Percentiles rank a stretch among this genome's conserved stretches.
phyloP scores from a whole-genome alignment of 805 yeast species.

The Ogataea pilisensis region DNA sequence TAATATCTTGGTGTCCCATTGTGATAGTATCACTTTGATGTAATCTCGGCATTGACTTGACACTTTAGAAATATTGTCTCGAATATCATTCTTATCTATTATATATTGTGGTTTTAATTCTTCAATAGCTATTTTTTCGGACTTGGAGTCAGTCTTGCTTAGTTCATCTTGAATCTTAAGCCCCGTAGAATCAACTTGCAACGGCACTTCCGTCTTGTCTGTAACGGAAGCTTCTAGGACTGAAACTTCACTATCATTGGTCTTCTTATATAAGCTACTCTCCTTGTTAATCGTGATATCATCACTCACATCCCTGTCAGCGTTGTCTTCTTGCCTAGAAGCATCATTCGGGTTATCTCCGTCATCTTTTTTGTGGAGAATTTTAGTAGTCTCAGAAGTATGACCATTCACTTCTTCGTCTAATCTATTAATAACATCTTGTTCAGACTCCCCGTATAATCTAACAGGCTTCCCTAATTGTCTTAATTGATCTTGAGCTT shows the following conservation, averaged over 20 bases:
- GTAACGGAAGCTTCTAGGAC: no score
- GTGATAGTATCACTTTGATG: constrained; percentile 37
- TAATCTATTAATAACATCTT: not conserved
- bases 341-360: no score
- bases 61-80: constrained; percentile 30
- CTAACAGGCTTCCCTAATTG: constrained; percentile 11
- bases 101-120: not conserved
- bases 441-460: constrained; percentile 12
- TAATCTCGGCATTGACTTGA: constrained; percentile 43
- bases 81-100: constrained; percentile 32
- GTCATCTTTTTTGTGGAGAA: no score
- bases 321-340: no score
- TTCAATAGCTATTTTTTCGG: not conserved
- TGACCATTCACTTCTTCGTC: not conserved
- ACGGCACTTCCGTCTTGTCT: no score
- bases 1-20: constrained; percentile 35
- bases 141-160: no score
- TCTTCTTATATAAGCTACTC: no score
- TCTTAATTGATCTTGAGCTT: constrained; percentile 8
- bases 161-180: not conserved
- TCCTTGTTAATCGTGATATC: no score
- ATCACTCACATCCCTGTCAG: no score
- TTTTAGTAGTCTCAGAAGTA: no score
- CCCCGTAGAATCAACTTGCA: no score
- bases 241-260: no score